These are phyloP conservation scores for Piromyces finnis DNA, from an alignment of 192 early-diverging fungal genomes.

Conservation along the genomic window DNA sequence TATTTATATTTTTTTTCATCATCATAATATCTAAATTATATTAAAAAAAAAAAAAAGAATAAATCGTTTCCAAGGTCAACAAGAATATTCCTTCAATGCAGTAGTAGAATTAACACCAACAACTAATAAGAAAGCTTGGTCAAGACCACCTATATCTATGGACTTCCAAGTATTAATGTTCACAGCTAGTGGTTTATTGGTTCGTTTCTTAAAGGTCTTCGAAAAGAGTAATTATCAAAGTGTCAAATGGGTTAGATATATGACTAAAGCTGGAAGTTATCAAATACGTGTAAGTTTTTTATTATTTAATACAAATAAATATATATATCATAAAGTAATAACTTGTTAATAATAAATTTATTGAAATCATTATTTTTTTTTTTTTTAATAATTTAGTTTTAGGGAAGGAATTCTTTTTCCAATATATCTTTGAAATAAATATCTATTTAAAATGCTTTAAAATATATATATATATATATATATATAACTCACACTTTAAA, in stretches of 20 bases:
- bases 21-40: not conserved
- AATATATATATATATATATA: too few relatives aligned
- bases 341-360: too few relatives aligned
- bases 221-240: conserved; percentile 89
- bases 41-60: conserved; percentile 42
- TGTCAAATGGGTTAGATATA: conserved; percentile 98
- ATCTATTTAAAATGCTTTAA: too few relatives aligned
- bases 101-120: conserved; percentile 58
- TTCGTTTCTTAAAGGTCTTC: conserved; percentile 94
- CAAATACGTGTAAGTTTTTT: too few relatives aligned
- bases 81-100: conserved; percentile 63
- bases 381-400: too few relatives aligned
- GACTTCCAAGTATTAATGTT: conserved; percentile 95
- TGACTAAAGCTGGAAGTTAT: conserved; percentile 45
- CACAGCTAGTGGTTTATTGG: conserved; percentile 86
- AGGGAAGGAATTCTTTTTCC: too few relatives aligned
- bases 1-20: not conserved
- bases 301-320: too few relatives aligned
- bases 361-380: too few relatives aligned
- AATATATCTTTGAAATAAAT: too few relatives aligned
- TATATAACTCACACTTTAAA: too few relatives aligned
- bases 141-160: conserved; percentile 83
- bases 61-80: conserved; percentile 73
- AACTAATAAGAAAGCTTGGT: conserved; percentile 79
- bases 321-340: too few relatives aligned